phyloP scores from a whole-genome alignment of 192 early-diverging fungal genomes.

The Chytriomyces sp. region DNA sequence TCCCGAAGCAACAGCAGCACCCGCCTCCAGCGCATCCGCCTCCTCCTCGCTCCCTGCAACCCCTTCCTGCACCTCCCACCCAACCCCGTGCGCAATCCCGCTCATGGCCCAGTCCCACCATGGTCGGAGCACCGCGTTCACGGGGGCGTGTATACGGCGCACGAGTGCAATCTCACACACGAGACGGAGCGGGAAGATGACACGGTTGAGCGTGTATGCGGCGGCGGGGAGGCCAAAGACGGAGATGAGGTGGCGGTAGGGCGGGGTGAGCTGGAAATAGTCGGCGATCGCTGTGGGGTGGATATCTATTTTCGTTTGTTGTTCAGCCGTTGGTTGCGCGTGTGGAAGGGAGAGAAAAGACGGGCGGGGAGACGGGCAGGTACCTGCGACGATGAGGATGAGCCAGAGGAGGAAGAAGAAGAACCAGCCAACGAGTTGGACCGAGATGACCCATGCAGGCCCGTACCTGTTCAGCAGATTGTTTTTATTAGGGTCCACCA shows the following conservation, averaged over 20 bases:
- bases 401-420: background rate
- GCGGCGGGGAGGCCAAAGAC: conserved; percentile 26
- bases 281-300: conserved; percentile 4
- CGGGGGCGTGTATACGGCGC: conserved; percentile 13
- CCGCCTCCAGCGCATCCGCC: too few species aligned
- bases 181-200: conserved; percentile 16
- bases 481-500: too few species aligned
- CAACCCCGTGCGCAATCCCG: background rate
- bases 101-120: conserved; percentile 8
- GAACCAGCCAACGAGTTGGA: conserved; percentile 5
- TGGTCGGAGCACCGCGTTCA: conserved; percentile 11
- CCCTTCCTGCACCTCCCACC: background rate
- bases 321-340: background rate
- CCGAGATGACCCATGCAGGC: conserved; percentile 18
- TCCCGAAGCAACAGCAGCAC: too few species aligned
- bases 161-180: conserved; percentile 9
- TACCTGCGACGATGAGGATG: conserved; percentile 11
- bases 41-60: background rate
- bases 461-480: too few species aligned
- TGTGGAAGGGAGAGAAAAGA: background rate
- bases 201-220: conserved; percentile 4
- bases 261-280: conserved; percentile 15
- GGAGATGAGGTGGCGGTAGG: background rate
- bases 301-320: conserved; percentile 4
- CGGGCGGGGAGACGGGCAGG: background rate